Percentiles rank a stretch among this genome's conserved stretches.
Evolutionary conservation across 345 rosid genomes (phyloP).

Genomic region (Kandelia obovata): DNA sequence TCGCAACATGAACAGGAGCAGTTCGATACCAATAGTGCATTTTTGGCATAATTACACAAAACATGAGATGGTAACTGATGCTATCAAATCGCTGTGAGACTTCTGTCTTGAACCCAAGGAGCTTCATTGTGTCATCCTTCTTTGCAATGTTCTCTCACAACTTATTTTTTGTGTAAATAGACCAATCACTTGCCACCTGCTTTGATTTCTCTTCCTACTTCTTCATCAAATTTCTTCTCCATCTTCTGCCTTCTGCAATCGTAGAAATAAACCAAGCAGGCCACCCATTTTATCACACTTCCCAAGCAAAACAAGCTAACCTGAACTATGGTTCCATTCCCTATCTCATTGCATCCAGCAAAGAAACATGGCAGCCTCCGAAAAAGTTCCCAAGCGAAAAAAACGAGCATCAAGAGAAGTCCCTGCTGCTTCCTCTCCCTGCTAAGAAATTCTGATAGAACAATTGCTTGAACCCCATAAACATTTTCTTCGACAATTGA

Average conservation of each 20-base stretch:
- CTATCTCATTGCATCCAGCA: conserved; percentile 20
- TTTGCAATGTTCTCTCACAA: not conserved
- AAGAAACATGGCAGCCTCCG: conserved; percentile 31
- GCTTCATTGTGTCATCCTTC: not conserved
- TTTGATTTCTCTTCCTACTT: no score
- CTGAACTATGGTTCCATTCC: not conserved
- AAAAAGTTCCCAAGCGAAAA: conserved; percentile 20
- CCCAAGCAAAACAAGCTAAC: conserved; percentile 26
- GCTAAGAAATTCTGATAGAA: conserved; percentile 25
- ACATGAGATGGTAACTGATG: no score
- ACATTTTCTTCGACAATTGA: conserved; percentile 32
- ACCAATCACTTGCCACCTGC: no score
- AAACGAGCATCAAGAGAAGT: conserved; percentile 30
- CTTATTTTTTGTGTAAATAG: not conserved
- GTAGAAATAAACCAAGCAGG: conserved; percentile 35
- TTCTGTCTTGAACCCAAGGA: not conserved
- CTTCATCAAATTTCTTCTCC: conserved; percentile 1
- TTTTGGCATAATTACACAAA: no score
- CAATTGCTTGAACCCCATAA: conserved; percentile 30
- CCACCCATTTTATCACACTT: conserved; percentile 44
- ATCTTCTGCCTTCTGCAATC: conserved; percentile 21
- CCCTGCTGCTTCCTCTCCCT: conserved; percentile 29
- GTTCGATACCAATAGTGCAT: no score
- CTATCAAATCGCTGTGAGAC: not conserved
- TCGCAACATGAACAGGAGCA: no score